phyloP scores from a whole-genome alignment of 2,329 filamentous ascomycete genomes.

The Graphilbum fragrans region DNA sequence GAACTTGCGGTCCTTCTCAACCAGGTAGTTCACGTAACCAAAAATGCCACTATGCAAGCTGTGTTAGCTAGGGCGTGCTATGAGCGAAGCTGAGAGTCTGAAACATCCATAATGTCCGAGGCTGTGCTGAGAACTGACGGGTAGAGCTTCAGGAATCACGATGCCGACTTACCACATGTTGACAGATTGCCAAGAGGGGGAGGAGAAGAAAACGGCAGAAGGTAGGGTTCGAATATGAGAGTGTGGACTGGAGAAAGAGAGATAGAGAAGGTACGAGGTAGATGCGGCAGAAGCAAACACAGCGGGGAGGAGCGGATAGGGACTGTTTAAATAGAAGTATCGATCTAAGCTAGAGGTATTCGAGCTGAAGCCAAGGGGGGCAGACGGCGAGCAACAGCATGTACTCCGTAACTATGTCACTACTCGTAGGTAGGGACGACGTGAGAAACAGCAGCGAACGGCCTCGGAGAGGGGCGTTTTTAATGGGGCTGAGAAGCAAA shows the following conservation, averaged over 20 bases:
- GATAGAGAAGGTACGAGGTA: background rate
- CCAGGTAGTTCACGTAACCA: conserved; percentile 98
- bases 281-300: background rate
- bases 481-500: conserved; percentile 4
- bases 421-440: no score
- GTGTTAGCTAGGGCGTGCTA: background rate
- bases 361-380: no score
- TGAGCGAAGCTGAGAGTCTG: background rate
- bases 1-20: conserved; percentile 96
- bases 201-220: background rate
- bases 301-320: background rate
- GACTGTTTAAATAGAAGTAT: no score
- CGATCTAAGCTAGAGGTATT: no score
- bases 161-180: conserved; percentile 21
- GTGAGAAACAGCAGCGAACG: no score
- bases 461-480: background rate
- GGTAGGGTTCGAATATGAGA: no score
- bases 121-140: background rate
- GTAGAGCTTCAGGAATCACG: background rate
- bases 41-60: conserved; percentile 79
- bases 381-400: background rate
- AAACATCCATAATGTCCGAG: background rate
- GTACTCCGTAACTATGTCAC: no score
- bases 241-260: background rate
- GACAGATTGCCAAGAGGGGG: conserved; percentile 9